phyloP scores from a whole-genome alignment of 306 rosid genomes.

The Vigna unguiculata region DNA sequence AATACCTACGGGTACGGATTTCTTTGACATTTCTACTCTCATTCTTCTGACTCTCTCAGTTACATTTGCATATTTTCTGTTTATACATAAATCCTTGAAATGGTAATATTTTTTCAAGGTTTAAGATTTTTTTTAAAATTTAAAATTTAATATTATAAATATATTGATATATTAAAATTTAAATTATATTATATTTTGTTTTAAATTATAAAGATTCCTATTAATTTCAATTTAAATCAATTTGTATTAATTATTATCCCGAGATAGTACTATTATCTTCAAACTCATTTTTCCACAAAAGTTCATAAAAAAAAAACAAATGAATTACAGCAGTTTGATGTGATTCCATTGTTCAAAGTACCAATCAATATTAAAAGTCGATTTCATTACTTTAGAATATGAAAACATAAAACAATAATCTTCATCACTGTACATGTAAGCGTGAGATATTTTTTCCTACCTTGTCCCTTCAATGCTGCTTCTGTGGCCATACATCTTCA shows the following conservation, averaged over 20 bases:
- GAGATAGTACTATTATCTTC: background rate
- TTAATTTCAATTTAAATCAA: background rate
- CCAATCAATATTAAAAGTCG: background rate
- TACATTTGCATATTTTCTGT: background rate
- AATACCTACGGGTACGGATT: too few relatives aligned
- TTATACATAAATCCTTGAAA: background rate
- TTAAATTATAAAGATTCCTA: background rate
- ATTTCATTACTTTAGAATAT: background rate
- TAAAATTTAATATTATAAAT: background rate
- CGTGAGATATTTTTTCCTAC: constrained; percentile 9
- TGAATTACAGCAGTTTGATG: background rate
- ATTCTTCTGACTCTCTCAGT: background rate
- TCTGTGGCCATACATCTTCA: background rate
- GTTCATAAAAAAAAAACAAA: background rate
- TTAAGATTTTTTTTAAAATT: background rate
- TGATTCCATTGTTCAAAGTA: background rate
- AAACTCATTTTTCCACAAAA: too few relatives aligned
- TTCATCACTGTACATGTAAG: background rate
- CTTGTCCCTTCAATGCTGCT: background rate
- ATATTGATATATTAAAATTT: background rate
- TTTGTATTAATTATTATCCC: background rate
- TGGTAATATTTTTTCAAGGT: background rate
- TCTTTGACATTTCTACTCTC: too few relatives aligned
- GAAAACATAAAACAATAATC: background rate
- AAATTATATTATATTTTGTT: too few relatives aligned